Conservation (phyloP, 768 basidiomycete genomes). For the Suillus clintonianus region DNA sequence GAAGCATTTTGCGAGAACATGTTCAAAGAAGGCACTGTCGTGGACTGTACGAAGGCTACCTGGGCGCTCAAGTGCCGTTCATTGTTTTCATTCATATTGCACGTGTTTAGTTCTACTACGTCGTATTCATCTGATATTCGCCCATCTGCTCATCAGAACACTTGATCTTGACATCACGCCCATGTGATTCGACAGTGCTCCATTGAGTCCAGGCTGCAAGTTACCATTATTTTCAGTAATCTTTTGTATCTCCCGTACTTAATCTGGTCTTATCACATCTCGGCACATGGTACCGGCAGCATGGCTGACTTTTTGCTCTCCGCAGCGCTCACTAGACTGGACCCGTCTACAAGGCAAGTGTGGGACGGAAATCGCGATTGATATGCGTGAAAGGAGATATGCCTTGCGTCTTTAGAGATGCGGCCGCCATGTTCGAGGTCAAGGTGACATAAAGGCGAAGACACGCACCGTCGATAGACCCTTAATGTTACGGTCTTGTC, state of each 20-base stretch:
- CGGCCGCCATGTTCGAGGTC: neutral
- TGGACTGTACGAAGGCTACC: too few species aligned
- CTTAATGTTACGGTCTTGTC: neutral
- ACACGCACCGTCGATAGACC: neutral
- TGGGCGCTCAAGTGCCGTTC: too few species aligned
- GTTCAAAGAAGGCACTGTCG: too few species aligned
- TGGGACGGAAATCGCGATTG: neutral
- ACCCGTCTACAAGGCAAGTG: neutral
- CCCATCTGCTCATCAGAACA: too few species aligned
- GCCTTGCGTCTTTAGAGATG: neutral
- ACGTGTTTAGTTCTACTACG: too few species aligned
- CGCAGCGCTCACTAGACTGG: too few species aligned
- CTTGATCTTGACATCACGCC: neutral
- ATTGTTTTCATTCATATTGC: too few species aligned
- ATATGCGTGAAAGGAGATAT: neutral
- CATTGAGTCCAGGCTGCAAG: neutral
- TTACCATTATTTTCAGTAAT: neutral
- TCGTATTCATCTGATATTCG: too few species aligned
- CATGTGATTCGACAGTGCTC: neutral
- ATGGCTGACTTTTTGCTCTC: too few species aligned
- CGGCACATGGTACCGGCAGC: too few species aligned
- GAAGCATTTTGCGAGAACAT: too few species aligned
- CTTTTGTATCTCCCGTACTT: neutral
- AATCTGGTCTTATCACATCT: neutral
- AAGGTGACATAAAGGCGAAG: neutral